phyloP scores from a whole-genome alignment of 805 yeast genomes.

The Lachancea mirantina region DNA sequence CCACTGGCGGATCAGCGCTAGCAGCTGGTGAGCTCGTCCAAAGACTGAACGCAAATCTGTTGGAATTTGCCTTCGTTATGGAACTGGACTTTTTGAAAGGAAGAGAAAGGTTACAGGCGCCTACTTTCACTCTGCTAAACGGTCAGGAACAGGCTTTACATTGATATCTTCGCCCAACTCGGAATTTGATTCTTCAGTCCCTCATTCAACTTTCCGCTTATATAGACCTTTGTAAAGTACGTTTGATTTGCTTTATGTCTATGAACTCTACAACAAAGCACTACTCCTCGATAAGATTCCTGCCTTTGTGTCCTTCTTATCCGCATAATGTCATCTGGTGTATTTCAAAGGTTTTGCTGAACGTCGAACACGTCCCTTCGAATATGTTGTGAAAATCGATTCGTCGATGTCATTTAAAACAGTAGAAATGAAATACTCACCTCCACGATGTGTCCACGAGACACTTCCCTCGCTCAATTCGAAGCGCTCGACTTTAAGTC shows the following conservation, averaged over 20 bases:
- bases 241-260: too few relatives aligned
- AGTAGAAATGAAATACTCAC: conserved; percentile 69
- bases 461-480: conserved; percentile 67
- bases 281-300: too few relatives aligned
- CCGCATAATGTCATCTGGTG: too few relatives aligned
- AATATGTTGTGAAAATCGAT: conserved; percentile 19
- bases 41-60: conserved; percentile 59
- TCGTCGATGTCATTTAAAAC: conserved; percentile 40
- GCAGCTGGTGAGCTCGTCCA: conserved; percentile 85
- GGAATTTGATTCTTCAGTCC: too few relatives aligned
- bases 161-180: too few relatives aligned
- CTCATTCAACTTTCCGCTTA: too few relatives aligned
- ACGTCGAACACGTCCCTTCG: conserved; percentile 21
- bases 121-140: conserved; percentile 79
- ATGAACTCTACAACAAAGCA: too few relatives aligned
- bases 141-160: conserved; percentile 61
- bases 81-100: conserved; percentile 95
- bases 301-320: too few relatives aligned
- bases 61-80: conserved; percentile 83
- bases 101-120: conserved; percentile 76
- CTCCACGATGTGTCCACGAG: conserved; percentile 80
- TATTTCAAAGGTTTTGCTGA: conserved; percentile 19
- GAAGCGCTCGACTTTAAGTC: conserved; percentile 54
- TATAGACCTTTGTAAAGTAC: too few relatives aligned
- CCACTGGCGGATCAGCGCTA: conserved; percentile 94